Conservation (phyloP, 2,329 filamentous ascomycete species). For the Neocatenulostroma microsporum region DNA sequence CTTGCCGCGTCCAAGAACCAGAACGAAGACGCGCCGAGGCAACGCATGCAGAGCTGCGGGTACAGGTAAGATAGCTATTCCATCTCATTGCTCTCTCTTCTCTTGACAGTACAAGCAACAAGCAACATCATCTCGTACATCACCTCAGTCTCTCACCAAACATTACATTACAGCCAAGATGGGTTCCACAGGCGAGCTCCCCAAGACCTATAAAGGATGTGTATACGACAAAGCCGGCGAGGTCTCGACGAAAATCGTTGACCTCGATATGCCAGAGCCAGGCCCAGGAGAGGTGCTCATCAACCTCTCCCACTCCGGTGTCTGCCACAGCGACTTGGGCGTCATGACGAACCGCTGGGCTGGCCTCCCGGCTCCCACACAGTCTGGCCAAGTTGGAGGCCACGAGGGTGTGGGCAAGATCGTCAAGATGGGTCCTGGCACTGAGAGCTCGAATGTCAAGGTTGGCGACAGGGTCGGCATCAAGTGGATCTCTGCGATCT, state of each 20-base stretch:
- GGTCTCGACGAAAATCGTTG: slow-evolving; percentile 57
- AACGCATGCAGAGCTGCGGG: background rate
- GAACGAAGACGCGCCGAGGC: no score
- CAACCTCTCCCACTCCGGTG: slow-evolving; percentile 56
- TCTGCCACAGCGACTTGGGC: slow-evolving; percentile 57
- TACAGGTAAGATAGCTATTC: background rate
- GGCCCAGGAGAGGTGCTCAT: slow-evolving; percentile 56
- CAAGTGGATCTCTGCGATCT: slow-evolving; percentile 56
- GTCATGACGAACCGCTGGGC: slow-evolving; percentile 47
- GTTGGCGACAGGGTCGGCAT: slow-evolving; percentile 63
- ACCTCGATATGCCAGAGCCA: slow-evolving; percentile 57
- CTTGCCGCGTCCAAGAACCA: no score
- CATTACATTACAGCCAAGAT: slow-evolving; percentile 6
- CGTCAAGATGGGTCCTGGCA: slow-evolving; percentile 56
- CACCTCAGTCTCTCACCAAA: background rate
- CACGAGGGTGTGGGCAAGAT: slow-evolving; percentile 61
- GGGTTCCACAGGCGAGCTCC: slow-evolving; percentile 24
- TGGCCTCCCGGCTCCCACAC: slow-evolving; percentile 51
- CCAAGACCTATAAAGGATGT: slow-evolving; percentile 55
- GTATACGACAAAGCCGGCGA: slow-evolving; percentile 60
- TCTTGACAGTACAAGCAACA: no score
- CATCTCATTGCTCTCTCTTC: no score
- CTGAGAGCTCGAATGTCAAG: slow-evolving; percentile 50
- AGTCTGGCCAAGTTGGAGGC: slow-evolving; percentile 57
- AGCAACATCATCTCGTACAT: background rate